Conservation (phyloP, 495 filamentous ascomycete species). For the Pyrenopolyporus hunteri region DNA sequence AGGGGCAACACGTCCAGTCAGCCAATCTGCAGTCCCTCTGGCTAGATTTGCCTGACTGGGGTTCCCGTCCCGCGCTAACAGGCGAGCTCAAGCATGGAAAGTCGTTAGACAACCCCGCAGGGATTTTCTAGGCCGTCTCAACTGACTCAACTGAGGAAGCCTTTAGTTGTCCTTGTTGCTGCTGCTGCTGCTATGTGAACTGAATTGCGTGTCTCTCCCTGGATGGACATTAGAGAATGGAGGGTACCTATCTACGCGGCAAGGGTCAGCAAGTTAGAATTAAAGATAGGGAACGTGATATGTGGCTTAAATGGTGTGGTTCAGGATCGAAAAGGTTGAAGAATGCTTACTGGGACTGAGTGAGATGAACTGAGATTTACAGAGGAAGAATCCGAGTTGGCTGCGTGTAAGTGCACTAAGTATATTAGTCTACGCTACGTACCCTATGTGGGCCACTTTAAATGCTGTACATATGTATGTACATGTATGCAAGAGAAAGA, state of each 20-base stretch:
- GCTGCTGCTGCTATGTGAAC: no score
- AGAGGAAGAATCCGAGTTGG: background rate
- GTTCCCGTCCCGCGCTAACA: conserved; percentile 26
- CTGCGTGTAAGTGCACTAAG: conserved; percentile 1
- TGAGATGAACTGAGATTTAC: no score
- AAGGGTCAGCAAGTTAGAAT: no score
- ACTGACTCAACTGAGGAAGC: no score
- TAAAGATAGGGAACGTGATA: background rate
- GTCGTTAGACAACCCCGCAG: conserved; percentile 19
- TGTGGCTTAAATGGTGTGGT: background rate
- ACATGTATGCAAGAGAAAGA: background rate
- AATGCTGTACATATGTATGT: no score
- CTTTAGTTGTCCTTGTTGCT: conserved; percentile 17
- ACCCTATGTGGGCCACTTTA: background rate
- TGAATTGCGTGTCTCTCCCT: no score
- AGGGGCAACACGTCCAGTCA: conserved; percentile 24
- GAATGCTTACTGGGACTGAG: conserved; percentile 1
- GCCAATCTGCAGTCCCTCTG: conserved; percentile 28
- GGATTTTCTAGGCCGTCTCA: conserved; percentile 15
- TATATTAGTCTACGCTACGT: no score
- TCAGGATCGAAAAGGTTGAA: background rate
- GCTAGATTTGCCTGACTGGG: conserved; percentile 27
- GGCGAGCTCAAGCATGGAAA: conserved; percentile 22
- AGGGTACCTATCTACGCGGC: no score
- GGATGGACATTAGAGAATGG: no score